phyloP scores from a whole-genome alignment of 2,329 filamentous ascomycete species.

The Fusarium sp. region DNA sequence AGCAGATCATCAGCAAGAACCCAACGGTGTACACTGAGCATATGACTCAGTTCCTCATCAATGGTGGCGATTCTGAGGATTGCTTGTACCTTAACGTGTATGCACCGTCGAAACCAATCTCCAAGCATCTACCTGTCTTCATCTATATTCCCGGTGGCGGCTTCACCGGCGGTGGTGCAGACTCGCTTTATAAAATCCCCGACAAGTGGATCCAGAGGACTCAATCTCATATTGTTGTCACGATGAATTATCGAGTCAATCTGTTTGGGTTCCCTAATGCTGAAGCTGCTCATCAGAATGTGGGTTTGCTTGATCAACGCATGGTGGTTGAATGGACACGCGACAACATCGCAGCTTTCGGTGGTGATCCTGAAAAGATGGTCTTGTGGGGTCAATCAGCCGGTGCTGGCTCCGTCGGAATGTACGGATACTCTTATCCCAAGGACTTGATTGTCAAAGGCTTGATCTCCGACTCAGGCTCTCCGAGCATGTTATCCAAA shows the following conservation, averaged over 20 bases:
- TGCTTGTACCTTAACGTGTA: constrained; percentile 28
- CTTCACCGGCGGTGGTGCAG: constrained; percentile 12
- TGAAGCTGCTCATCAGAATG: constrained; percentile 14
- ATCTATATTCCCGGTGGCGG: constrained; percentile 26
- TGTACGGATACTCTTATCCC: constrained; percentile 25
- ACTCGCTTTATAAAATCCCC: constrained; percentile 18
- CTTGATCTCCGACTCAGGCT: constrained; percentile 13
- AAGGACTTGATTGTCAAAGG: constrained; percentile 17
- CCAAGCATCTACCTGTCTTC: constrained; percentile 6
- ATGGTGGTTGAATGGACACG: constrained; percentile 28
- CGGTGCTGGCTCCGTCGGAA: constrained; percentile 22
- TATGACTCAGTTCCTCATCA: constrained; percentile 22
- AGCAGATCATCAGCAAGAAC: constrained; percentile 14
- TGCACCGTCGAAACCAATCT: constrained; percentile 1
- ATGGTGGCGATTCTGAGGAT: constrained; percentile 16
- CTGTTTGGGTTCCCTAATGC: constrained; percentile 25
- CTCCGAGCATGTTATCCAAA: constrained; percentile 14
- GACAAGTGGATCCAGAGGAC: constrained; percentile 25
- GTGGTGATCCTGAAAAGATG: constrained; percentile 2
- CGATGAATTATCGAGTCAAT: constrained; percentile 27
- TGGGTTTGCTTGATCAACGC: constrained; percentile 16
- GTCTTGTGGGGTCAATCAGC: constrained; percentile 23
- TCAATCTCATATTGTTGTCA: constrained; percentile 22
- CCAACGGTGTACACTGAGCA: constrained; percentile 16
- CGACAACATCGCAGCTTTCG: constrained; percentile 8